phyloP scores from a whole-genome alignment of 2,329 filamentous ascomycete species.

The Aspergillus novofumigatus region DNA sequence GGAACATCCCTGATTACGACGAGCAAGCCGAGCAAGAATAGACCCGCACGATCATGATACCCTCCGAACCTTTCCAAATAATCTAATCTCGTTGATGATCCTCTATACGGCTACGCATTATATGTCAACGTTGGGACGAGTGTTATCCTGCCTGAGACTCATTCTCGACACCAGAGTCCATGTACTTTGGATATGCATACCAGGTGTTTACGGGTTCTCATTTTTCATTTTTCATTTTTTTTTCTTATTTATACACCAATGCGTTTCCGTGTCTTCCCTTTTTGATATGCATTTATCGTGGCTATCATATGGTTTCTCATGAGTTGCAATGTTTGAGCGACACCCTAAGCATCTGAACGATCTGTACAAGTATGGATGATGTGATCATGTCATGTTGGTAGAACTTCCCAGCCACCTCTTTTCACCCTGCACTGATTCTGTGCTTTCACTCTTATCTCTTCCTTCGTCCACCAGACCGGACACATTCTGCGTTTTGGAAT shows the following conservation, averaged over 20 bases:
- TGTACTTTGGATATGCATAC: constrained; percentile 14
- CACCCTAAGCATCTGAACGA: not conserved
- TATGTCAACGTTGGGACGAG: not conserved
- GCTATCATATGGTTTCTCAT: not conserved
- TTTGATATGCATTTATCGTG: not conserved
- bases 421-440: not conserved
- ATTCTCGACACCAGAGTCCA: not conserved
- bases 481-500: not conserved
- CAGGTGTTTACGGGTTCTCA: constrained; percentile 13
- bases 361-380: constrained; percentile 21
- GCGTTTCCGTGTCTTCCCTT: constrained; percentile 5
- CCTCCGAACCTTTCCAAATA: constrained; percentile 14
- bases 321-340: not conserved
- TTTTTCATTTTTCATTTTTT: not conserved
- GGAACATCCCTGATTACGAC: constrained; percentile 11
- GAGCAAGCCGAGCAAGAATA: constrained; percentile 15
- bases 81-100: constrained; percentile 3
- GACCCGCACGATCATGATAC: constrained; percentile 29
- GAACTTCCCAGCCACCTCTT: constrained; percentile 2
- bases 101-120: constrained; percentile 6
- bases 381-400: constrained; percentile 19
- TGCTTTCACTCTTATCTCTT: not conserved
- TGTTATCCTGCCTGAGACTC: not conserved
- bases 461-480: not conserved
- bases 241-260: not conserved